Percentiles rank a stretch among this genome's conserved stretches.
phyloP scores from a whole-genome alignment of 495 filamentous ascomycete genomes.

The Alectoria sarmentosa region DNA sequence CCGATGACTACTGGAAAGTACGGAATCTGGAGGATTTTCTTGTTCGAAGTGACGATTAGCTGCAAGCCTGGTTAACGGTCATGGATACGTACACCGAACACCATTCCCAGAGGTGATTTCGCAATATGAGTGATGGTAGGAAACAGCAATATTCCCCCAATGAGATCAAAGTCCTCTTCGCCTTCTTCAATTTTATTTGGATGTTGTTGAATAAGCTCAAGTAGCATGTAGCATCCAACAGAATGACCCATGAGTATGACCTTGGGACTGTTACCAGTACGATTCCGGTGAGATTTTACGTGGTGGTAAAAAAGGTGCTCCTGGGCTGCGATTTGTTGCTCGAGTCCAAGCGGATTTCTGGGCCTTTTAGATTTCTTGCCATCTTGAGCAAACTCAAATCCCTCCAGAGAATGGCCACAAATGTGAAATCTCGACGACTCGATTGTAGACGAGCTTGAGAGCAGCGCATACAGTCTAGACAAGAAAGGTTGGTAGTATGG shows the following conservation, averaged over 20 bases:
- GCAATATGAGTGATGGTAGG: constrained; percentile 74
- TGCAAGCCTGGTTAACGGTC: background rate
- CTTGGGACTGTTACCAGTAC: constrained; percentile 29
- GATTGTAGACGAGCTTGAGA: constrained; percentile 27
- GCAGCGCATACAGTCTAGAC: constrained; percentile 37
- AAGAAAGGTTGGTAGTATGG: constrained; percentile 74
- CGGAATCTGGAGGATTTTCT: constrained; percentile 37
- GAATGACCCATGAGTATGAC: constrained; percentile 80
- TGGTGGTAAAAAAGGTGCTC: constrained; percentile 32
- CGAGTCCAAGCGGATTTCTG: constrained; percentile 43
- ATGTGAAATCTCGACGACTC: constrained; percentile 43
- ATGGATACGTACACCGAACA: constrained; percentile 40
- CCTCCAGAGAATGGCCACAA: constrained; percentile 63
- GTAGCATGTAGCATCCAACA: constrained; percentile 69
- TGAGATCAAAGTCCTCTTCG: constrained; percentile 38
- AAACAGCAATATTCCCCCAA: constrained; percentile 63
- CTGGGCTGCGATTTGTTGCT: constrained; percentile 53
- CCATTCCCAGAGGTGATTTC: constrained; percentile 52
- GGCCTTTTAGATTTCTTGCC: constrained; percentile 16
- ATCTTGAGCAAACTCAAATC: constrained; percentile 55
- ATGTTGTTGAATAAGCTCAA: constrained; percentile 60
- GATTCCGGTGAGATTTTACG: constrained; percentile 6
- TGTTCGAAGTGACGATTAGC: background rate
- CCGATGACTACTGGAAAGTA: constrained; percentile 48
- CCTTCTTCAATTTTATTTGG: constrained; percentile 25